Base-by-base conservation (phyloP, 2,329 filamentous ascomycete species). In the Neoascochyta sp. region DNA sequence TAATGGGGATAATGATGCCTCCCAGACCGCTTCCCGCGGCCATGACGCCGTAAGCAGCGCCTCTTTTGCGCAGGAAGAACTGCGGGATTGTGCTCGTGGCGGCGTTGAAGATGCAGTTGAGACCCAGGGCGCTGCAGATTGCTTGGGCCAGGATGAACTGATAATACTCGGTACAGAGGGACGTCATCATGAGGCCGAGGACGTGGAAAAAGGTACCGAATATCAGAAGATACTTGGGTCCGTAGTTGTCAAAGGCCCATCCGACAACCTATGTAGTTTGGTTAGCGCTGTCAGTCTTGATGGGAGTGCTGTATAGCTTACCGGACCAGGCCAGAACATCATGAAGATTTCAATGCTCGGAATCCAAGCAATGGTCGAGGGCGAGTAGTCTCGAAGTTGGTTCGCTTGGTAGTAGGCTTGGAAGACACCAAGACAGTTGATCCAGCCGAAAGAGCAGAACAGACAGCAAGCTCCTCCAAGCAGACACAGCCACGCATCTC, bases 161-260 rank as follows among this genome's bases (percentile, higher is more conserved):
- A 40, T 70, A 76, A 50, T 74, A 76, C 32, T 73, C 45, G 0
- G 62, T 71, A 30, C 66, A 78, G 34, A 82, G 55, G 6, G 68
- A 73, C 0, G 74, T 67, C 76, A 81, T 80, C 75, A 83, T 80
- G 4, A 82, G 49, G 2, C 75, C 73, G 32, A 81, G 73, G 10
- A 81, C 70, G 32, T 80, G 73, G 18, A 78, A 50, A 29, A 79
- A 57, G 0, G 67, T 70, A 10, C 77, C 77, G 9, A 53, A 50
- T 1, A 76, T 18, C 2, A 81, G 52, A 0, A 84, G 60, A 25
- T 63, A 70, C 16, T 72, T 69, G 0, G 80, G 77, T 0, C 81
- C 81, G 34, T 77, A 74, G 33, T 66, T 74, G 47, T 86, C 82
- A 43, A 73, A 83, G 0, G 81, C 25, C 22, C 73, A 75, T 1